Evolutionary conservation across 2,329 filamentous ascomycete species (phyloP), one percentile per base, ranked within the genome.

Genomic region (Beauveria bassiana): DNA sequence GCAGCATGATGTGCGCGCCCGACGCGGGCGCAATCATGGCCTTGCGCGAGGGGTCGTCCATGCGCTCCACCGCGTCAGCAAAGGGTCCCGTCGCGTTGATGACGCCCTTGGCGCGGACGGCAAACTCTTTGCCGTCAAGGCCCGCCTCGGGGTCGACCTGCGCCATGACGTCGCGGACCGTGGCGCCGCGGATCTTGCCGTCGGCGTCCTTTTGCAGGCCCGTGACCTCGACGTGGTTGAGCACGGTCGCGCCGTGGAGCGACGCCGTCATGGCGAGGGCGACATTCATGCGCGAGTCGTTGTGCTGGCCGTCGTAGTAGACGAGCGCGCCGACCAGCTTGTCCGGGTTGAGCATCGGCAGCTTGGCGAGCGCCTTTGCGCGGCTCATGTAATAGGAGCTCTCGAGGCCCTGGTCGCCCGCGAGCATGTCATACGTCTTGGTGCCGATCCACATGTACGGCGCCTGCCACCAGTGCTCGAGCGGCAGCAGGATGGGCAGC

Each of bases 261-360:
- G 88, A 86, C 59, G 90, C 89, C 8, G 90, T 93, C 79, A 91
- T 86, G 24, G 88, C 90, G 54, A 95, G 81, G 10, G 89, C 91
- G 51, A 93, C 86, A 72, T 93, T 93, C 89, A 93, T 95, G 64
- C 90, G 86, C 28, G 90, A 91, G 72, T 95, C 90, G 71, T 95
- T 93, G 78, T 93, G 90, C 62, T 90, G 89, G 65, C 90, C 90
- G 76, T 95, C 88, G 71, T 93, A 93, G 80, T 95, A 95, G 43
- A 93, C 89, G 69, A 93, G 77, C 40, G 90, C 90, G 66, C 90
- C 90, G 59, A 91, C 82, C 18, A 93, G 77, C 64, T 85, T 85
- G 59, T 89, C 85, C 69, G 84, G 86, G 74, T 87, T 88, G 66
- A 95, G 76, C 83, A 92, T 88, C 24, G 90, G 90, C 69, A 93